Evolutionary conservation across 2,329 filamentous ascomycete species (phyloP).

Genomic region (Dactylellina haptotyla): DNA sequence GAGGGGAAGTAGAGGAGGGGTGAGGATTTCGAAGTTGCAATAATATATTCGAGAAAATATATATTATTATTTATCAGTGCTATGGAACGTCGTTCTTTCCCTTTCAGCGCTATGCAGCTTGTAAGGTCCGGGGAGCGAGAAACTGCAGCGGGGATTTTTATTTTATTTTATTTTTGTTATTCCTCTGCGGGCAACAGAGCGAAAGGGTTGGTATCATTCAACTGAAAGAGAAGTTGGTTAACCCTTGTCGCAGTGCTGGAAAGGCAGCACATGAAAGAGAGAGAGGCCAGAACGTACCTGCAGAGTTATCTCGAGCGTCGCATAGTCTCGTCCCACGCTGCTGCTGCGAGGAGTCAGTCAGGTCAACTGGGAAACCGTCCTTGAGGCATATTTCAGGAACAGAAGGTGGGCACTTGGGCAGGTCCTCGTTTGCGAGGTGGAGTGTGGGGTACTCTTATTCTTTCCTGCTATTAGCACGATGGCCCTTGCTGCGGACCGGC

Average conservation of each 20-base stretch:
- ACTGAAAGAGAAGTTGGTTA: not conserved
- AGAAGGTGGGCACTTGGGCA: slow-evolving; percentile 23
- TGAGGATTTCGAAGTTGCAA: not conserved
- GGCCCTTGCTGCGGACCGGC: not conserved
- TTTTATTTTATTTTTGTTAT: no score
- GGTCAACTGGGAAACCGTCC: slow-evolving; percentile 1
- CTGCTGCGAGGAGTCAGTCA: not conserved
- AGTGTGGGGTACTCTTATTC: slow-evolving; percentile 2
- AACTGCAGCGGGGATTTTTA: not conserved
- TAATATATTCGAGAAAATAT: no score
- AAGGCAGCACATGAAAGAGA: slow-evolving; percentile 5
- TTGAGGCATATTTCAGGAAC: slow-evolving; percentile 37
- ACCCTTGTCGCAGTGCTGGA: slow-evolving; percentile 1
- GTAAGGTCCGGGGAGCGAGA: not conserved
- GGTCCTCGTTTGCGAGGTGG: not conserved
- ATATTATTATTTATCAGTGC: no score
- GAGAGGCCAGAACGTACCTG: no score
- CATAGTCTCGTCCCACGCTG: not conserved
- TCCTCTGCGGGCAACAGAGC: no score
- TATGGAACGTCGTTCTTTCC: no score
- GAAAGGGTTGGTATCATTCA: no score
- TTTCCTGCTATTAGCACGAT: not conserved
- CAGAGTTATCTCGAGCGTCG: slow-evolving; percentile 3
- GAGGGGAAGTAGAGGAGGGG: not conserved
- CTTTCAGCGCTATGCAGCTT: no score